Percentiles rank a stretch among this genome's conserved stretches.
Evolutionary conservation across 164 flowering plant genomes (phyloP).

Genomic region (Nymphaea thermarum): DNA sequence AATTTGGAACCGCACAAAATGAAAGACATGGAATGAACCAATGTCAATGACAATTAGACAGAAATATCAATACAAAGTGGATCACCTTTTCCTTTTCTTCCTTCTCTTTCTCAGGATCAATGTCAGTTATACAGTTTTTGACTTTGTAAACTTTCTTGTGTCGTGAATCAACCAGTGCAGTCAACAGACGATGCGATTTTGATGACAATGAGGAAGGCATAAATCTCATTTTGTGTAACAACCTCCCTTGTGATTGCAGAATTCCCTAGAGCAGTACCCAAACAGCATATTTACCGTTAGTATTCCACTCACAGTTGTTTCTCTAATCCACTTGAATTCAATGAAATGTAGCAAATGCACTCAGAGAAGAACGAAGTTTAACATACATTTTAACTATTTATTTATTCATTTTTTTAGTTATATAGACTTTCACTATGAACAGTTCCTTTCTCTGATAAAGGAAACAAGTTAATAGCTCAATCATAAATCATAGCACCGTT

Average conservation of each 20-base stretch:
- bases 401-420: too few relatives aligned
- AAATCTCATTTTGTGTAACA: conserved; percentile 83
- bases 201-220: conserved; percentile 95
- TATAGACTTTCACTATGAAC: too few relatives aligned
- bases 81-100: conserved; percentile 92
- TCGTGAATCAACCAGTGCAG: conserved; percentile 92
- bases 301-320: too few relatives aligned
- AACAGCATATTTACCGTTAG: too few relatives aligned
- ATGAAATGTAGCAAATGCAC: too few relatives aligned
- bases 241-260: conserved; percentile 93
- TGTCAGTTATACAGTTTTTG: conserved; percentile 86
- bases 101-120: conserved; percentile 97
- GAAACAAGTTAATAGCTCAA: too few relatives aligned
- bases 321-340: too few relatives aligned
- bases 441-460: too few relatives aligned
- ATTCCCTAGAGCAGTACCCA: conserved; percentile 50
- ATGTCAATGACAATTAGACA: neutral
- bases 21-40: neutral
- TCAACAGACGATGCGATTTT: conserved; percentile 84
- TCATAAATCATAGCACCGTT: too few relatives aligned
- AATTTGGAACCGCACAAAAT: neutral
- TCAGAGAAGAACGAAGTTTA: too few relatives aligned
- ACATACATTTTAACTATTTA: too few relatives aligned
- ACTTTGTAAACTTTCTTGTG: conserved; percentile 95
- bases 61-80: neutral